Evolutionary conservation across 768 basidiomycete species (phyloP), one percentile per base, ranked within the genome.

Genomic region (Xerocomellus chrysenteron): DNA sequence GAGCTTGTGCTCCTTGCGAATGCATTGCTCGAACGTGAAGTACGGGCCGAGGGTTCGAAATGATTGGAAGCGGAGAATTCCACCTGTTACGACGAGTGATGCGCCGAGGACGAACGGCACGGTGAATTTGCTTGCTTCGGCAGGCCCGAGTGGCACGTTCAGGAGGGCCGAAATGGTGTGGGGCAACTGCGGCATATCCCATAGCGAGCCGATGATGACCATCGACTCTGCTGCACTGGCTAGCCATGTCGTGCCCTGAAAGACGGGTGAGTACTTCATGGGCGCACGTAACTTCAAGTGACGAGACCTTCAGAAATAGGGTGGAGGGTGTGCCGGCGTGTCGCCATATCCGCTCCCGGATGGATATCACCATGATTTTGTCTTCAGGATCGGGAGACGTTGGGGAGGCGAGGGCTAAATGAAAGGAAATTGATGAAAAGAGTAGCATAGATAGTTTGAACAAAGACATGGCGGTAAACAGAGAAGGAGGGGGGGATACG

Each of bases 11-110:
- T 62, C 59, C 21, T 58, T 57, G 26, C 59, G 54, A 12, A 69
- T n/a, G 30, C 62, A 60, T 16, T 63, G 58, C 11, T 58, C 43
- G 26, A 61, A 60, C 2, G 64, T 72, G n/a, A 61, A 72, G 26
- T 52, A 44, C 0, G 42, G 48, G 2, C 70, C 70, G 16, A 70
- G 66, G 5, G 43, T 33, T 14, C 44, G 54, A 16, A 55, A 28
- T 28, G 26, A 28, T 28, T 62, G 26, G 59, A 55, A 6, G 4
- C 62, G 59, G 21, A 62, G 24, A 24, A 51, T 12, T 0, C 56
- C 53, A 5, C 61, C 61, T 6, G 26, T 5, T 5, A 5, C 5
- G 10, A 62, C 32, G 33, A 65, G 45, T 1, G 39, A 36, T 14
- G 50, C 32, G 19, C 61, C 56, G 54, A 28, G 26, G 26, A 28